Evolutionary conservation across 257 asterid species (phyloP).

Genomic region (Solanum dulcamara): DNA sequence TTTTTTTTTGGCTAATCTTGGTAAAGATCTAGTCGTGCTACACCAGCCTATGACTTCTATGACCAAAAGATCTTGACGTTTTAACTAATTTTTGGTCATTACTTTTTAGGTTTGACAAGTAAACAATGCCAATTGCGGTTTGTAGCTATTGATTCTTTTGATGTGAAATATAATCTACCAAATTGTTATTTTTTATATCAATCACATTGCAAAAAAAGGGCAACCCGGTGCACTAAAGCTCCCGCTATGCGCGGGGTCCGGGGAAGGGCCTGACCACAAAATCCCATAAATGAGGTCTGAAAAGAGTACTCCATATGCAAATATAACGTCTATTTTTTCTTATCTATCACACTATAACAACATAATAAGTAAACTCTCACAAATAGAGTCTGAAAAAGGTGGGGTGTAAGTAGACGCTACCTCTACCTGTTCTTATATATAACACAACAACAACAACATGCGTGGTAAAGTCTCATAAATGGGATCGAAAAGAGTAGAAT

Average conservation of each 20-base stretch:
- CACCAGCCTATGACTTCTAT: neutral
- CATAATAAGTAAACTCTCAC: neutral
- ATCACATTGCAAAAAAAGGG: too few species aligned
- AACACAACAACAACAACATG: too few species aligned
- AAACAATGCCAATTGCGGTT: neutral
- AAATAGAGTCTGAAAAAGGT: fast-evolving
- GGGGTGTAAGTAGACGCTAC: too few species aligned
- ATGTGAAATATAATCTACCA: neutral
- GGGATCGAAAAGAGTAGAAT: too few species aligned
- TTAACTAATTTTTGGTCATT: neutral
- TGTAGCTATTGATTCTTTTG: neutral
- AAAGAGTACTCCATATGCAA: neutral
- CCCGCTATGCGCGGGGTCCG: too few species aligned
- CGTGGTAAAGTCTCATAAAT: too few species aligned
- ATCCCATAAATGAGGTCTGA: neutral
- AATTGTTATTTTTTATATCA: neutral
- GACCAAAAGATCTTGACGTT: neutral
- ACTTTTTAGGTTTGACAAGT: neutral
- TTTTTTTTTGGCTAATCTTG: neutral
- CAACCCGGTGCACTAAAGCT: too few species aligned
- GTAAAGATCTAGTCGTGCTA: neutral
- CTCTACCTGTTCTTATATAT: too few species aligned
- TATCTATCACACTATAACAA: neutral
- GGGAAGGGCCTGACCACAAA: too few species aligned
- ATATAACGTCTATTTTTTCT: neutral